Evolutionary conservation across 257 asterid genomes (phyloP).

Genomic region (Fraxinus americana): DNA sequence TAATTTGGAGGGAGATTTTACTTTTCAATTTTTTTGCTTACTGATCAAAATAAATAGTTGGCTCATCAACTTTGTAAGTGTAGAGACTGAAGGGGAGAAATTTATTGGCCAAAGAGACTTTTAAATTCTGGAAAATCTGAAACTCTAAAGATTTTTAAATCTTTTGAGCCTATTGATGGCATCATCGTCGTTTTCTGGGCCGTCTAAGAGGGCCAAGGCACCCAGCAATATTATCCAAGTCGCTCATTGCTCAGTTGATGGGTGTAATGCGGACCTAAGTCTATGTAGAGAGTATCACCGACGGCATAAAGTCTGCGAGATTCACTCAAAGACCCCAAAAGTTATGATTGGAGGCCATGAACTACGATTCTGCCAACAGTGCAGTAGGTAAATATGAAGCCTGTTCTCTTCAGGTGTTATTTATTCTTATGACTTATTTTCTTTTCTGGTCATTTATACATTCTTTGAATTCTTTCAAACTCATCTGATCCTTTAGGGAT

Average conservation of each 20-base stretch:
- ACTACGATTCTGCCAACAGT: conserved; percentile 92
- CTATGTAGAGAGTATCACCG: conserved; percentile 85
- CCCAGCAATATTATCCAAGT: conserved; percentile 46
- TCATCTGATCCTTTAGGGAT: neutral
- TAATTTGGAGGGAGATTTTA: conserved; percentile 21
- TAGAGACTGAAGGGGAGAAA: neutral
- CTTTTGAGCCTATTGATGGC: conserved; percentile 46
- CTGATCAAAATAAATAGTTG: neutral
- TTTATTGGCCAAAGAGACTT: neutral
- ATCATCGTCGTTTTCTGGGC: conserved; percentile 51
- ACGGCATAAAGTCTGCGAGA: conserved; percentile 86
- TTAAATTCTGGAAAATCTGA: conserved; percentile 6
- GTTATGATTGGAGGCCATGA: conserved; percentile 74
- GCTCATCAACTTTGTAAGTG: neutral
- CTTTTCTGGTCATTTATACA: neutral
- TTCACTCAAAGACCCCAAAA: conserved; percentile 76
- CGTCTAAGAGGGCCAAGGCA: conserved; percentile 78
- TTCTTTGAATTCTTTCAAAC: neutral
- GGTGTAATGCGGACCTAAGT: conserved; percentile 81
- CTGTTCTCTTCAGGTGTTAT: conserved; percentile 1
- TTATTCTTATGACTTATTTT: neutral
- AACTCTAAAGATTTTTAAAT: conserved; percentile 10
- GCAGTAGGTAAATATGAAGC: conserved; percentile 70
- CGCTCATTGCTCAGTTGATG: conserved; percentile 83
- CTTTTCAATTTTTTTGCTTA: neutral